Conservation (phyloP, 1,139 yeast species). For the Debaryomyces coudertii region DNA sequence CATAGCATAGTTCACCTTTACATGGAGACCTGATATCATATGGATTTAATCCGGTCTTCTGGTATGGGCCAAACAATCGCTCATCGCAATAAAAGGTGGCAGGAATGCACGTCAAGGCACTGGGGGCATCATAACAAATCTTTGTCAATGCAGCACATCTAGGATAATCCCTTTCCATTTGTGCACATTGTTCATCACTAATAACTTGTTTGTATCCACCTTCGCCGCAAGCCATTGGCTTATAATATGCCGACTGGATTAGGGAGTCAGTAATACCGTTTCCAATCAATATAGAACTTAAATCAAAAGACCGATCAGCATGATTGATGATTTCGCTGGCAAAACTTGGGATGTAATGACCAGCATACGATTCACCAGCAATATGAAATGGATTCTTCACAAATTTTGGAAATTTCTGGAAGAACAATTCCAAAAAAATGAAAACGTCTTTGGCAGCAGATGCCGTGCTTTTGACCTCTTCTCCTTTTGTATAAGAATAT, state of each 20-base stretch:
- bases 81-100: constrained; percentile 45
- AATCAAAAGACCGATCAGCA: constrained; percentile 67
- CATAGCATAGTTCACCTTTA: constrained; percentile 58
- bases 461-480: constrained; percentile 59
- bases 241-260: constrained; percentile 67
- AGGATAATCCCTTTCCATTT: constrained; percentile 55
- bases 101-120: constrained; percentile 55
- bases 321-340: constrained; percentile 71
- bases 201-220: constrained; percentile 77
- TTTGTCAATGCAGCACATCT: constrained; percentile 56
- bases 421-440: constrained; percentile 75
- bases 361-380: constrained; percentile 89
- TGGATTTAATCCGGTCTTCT: constrained; percentile 62
- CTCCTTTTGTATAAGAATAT: constrained; percentile 66
- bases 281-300: constrained; percentile 75
- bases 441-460: constrained; percentile 82
- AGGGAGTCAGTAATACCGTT: constrained; percentile 82
- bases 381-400: constrained; percentile 67
- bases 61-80: constrained; percentile 54
- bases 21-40: constrained; percentile 72
- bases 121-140: constrained; percentile 55
- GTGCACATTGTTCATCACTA: constrained; percentile 60
- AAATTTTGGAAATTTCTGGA: constrained; percentile 71
- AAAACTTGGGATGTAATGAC: constrained; percentile 82
- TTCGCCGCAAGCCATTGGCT: constrained; percentile 83